Percentiles rank a stretch among this genome's conserved stretches.
Evolutionary conservation across 805 yeast genomes (phyloP).

Genomic region (Candida ovalis): DNA sequence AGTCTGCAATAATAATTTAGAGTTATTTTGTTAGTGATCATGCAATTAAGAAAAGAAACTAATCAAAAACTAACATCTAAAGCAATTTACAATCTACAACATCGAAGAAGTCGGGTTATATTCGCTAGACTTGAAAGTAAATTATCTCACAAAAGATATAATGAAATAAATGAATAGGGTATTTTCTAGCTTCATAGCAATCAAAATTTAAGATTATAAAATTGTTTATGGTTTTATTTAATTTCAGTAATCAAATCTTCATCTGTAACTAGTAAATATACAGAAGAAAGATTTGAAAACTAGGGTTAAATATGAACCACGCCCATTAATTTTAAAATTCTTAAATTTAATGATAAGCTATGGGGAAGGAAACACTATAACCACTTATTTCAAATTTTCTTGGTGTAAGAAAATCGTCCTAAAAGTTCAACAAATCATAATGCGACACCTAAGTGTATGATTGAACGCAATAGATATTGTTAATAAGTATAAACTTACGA

Average conservation of each 20-base stretch:
- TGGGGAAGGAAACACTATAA: slow-evolving; percentile 27
- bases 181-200: slow-evolving; percentile 13
- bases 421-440: background rate
- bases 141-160: too few species aligned
- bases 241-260: slow-evolving; percentile 1
- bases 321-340: slow-evolving; percentile 6
- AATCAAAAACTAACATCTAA: background rate
- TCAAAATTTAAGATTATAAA: background rate
- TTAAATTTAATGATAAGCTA: slow-evolving; percentile 7
- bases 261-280: background rate
- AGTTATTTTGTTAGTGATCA: slow-evolving; percentile 8
- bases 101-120: background rate
- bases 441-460: background rate
- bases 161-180: slow-evolving; percentile 8
- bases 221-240: slow-evolving; percentile 1
- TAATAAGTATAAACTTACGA: slow-evolving; percentile 26
- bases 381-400: slow-evolving; percentile 14
- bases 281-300: slow-evolving; percentile 2
- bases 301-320: slow-evolving; percentile 22
- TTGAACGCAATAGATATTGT: background rate
- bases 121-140: too few species aligned
- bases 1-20: slow-evolving; percentile 45
- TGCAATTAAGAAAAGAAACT: background rate
- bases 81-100: background rate
- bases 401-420: background rate